phyloP scores from a whole-genome alignment of 1,284 basidiomycete genomes.

The Ceratobasidium sp. region DNA sequence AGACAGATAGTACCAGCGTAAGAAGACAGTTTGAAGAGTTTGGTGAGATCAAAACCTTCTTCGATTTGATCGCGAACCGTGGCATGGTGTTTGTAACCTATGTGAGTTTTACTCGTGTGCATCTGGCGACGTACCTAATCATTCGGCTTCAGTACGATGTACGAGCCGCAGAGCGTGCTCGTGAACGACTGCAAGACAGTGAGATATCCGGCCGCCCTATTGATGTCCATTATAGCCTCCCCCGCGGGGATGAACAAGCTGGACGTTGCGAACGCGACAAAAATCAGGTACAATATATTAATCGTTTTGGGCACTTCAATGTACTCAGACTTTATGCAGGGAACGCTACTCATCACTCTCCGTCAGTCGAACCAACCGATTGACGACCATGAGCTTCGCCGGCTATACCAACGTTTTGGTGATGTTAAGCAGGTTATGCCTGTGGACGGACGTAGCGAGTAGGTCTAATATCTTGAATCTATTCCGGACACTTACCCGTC shows the following conservation, averaged over 20 bases:
- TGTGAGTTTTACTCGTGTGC: slow-evolving; percentile 59
- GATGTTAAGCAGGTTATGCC: slow-evolving; percentile 82
- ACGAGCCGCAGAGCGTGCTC: slow-evolving; percentile 86
- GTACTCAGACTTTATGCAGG: slow-evolving; percentile 57
- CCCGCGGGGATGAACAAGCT: slow-evolving; percentile 78
- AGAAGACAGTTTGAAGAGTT: slow-evolving; percentile 84
- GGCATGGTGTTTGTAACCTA: slow-evolving; percentile 99
- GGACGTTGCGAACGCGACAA: slow-evolving; percentile 79
- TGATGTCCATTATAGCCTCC: slow-evolving; percentile 96
- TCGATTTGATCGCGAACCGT: slow-evolving; percentile 89
- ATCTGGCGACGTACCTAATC: slow-evolving; percentile 14
- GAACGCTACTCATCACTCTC: slow-evolving; percentile 79
- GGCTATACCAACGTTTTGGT: slow-evolving; percentile 84
- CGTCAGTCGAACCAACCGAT: slow-evolving; percentile 73
- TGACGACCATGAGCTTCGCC: slow-evolving; percentile 80
- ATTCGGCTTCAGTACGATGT: slow-evolving; percentile 73
- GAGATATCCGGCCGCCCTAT: slow-evolving; percentile 85
- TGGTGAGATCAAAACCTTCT: slow-evolving; percentile 95
- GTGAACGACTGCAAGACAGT: slow-evolving; percentile 83
- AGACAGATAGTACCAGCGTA: slow-evolving; percentile 84
- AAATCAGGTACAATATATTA: slow-evolving; percentile 67
- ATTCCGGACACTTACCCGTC: not conserved
- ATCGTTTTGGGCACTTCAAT: not conserved
- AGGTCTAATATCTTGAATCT: slow-evolving; percentile 46
- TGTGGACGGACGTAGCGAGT: slow-evolving; percentile 73